A percentile compares a stretch with the other conserved stretches of the same genome.
Evolutionary conservation across 2,329 filamentous ascomycete species (phyloP).

Genomic region (Colletotrichum chlorophyti): DNA sequence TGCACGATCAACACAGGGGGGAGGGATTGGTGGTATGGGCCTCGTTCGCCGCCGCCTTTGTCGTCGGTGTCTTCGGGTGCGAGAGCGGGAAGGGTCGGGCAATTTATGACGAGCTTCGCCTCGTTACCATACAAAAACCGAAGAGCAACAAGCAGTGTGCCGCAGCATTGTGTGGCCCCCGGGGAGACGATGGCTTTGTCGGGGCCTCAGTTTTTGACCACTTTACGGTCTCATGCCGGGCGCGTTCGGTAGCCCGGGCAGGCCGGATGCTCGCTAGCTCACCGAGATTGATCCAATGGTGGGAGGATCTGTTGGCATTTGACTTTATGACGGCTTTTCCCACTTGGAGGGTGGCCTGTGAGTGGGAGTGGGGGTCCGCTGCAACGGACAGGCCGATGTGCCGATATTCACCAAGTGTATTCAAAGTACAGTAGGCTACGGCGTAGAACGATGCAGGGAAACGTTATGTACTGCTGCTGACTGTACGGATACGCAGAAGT

Average conservation of each 20-base stretch:
- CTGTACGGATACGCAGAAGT: no score
- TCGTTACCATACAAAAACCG: not conserved
- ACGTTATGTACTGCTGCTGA: no score
- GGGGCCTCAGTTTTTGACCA: not conserved
- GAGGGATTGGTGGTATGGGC: constrained; percentile 1
- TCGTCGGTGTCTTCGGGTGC: not conserved
- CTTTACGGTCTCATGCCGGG: constrained; percentile 16
- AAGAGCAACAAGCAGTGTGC: not conserved
- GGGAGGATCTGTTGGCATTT: not conserved
- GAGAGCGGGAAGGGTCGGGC: no score
- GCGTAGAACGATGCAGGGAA: not conserved
- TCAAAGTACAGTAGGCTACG: no score
- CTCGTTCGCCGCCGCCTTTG: no score
- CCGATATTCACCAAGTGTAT: constrained; percentile 8
- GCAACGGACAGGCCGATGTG: constrained; percentile 12
- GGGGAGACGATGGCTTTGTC: not conserved
- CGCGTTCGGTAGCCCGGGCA: no score
- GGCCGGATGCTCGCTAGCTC: no score
- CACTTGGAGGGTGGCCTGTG: no score
- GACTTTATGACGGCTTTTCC: not conserved
- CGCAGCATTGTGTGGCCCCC: not conserved
- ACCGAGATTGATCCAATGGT: not conserved
- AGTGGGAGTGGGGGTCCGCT: not conserved
- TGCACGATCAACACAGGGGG: constrained; percentile 20
- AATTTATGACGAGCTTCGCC: constrained; percentile 17